A percentile compares a stretch with the other conserved stretches of the same genome.
Evolutionary conservation across 2,329 filamentous ascomycete genomes (phyloP).

Genomic region (Aspergillus phoenicis): DNA sequence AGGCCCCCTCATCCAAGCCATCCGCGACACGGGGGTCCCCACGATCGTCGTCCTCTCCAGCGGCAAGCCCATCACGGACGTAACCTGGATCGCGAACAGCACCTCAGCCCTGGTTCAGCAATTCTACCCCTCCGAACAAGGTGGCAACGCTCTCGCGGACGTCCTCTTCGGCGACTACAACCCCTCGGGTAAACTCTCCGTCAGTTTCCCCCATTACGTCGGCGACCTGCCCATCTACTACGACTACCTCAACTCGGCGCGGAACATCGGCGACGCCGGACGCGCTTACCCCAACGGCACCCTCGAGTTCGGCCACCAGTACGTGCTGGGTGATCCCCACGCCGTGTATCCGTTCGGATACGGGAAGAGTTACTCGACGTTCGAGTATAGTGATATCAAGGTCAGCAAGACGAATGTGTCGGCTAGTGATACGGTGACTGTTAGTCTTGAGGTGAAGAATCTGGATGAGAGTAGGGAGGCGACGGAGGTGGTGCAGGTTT

Average conservation of each 20-base stretch:
- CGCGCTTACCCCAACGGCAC: constrained; percentile 59
- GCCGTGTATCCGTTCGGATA: constrained; percentile 69
- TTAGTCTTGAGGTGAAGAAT: constrained; percentile 66
- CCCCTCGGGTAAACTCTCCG: constrained; percentile 66
- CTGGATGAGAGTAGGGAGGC: constrained; percentile 56
- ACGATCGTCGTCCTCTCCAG: constrained; percentile 69
- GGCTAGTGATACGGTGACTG: constrained; percentile 57
- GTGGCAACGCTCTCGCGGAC: constrained; percentile 67
- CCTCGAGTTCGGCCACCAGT: constrained; percentile 65
- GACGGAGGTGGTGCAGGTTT: constrained; percentile 69
- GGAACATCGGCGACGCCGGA: constrained; percentile 57
- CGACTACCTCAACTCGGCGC: constrained; percentile 70
- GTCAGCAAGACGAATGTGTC: constrained; percentile 52
- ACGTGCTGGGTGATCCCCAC: constrained; percentile 62
- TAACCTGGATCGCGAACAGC: constrained; percentile 66
- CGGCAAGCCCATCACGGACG: constrained; percentile 71
- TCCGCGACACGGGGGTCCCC: constrained; percentile 68
- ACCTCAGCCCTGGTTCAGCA: constrained; percentile 70
- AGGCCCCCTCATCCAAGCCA: constrained; percentile 65
- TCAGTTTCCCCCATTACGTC: constrained; percentile 68
- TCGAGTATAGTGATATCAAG: constrained; percentile 52
- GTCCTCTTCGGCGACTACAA: constrained; percentile 67
- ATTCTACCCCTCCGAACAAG: constrained; percentile 73
- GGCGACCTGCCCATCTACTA: constrained; percentile 71
- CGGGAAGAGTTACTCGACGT: constrained; percentile 66